Evolutionary conservation across 768 basidiomycete genomes (phyloP).

Genomic region (Amanita fuliginea): DNA sequence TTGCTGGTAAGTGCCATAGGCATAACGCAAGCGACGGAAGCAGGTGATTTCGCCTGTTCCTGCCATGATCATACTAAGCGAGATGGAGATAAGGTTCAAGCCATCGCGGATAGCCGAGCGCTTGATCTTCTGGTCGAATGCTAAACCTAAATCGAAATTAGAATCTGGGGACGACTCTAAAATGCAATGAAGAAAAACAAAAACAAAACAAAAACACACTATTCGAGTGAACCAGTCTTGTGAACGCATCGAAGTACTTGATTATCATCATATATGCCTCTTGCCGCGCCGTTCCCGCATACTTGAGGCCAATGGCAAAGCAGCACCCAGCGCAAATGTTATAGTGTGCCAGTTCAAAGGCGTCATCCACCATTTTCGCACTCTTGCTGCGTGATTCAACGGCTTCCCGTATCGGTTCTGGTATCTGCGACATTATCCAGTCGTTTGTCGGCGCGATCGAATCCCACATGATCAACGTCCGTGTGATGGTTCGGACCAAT

Average conservation of each 20-base stretch:
- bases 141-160: conserved; percentile 36
- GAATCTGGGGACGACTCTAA: background rate
- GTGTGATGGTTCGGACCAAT: conserved; percentile 67
- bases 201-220: conserved; percentile 50
- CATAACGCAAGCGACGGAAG: conserved; percentile 75
- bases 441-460: conserved; percentile 56
- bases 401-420: conserved; percentile 47
- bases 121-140: conserved; percentile 84
- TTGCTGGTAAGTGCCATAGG: conserved; percentile 77
- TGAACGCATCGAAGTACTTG: conserved; percentile 72
- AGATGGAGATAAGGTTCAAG: conserved; percentile 76
- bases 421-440: conserved; percentile 69
- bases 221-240: conserved; percentile 53
- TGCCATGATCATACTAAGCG: conserved; percentile 91
- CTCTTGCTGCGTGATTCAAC: conserved; percentile 39
- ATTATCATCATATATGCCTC: conserved; percentile 82
- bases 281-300: conserved; percentile 86
- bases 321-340: conserved; percentile 88
- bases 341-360: conserved; percentile 82
- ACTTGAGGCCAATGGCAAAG: conserved; percentile 86
- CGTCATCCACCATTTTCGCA: conserved; percentile 48
- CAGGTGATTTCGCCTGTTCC: conserved; percentile 93
- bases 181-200: conserved; percentile 5
- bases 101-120: conserved; percentile 82
- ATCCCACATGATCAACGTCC: conserved; percentile 82